phyloP scores from a whole-genome alignment of 169 alveolate genomes.

The Plasmodium vivax region DNA sequence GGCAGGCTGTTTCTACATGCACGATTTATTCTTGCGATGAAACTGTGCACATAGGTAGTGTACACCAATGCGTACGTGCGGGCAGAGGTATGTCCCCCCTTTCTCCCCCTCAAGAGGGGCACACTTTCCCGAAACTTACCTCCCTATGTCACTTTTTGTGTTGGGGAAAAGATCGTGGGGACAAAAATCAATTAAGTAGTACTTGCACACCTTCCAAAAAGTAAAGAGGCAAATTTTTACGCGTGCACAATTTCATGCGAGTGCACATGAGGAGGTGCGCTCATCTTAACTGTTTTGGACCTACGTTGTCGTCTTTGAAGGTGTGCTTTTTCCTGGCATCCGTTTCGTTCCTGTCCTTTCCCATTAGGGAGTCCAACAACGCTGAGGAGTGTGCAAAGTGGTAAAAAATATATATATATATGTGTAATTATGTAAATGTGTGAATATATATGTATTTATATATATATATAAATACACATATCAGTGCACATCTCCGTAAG shows the following conservation, averaged over 20 bases:
- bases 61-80: not conserved
- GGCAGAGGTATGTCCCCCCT: not conserved
- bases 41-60: conserved; percentile 38
- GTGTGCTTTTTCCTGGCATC: conserved; percentile 72
- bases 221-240: not conserved
- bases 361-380: conserved; percentile 86
- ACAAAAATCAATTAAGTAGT: conserved; percentile 90
- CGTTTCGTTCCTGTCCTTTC: conserved; percentile 82
- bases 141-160: conserved; percentile 92
- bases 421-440: not conserved
- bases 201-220: conserved; percentile 87
- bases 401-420: not conserved
- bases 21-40: not conserved
- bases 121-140: conserved; percentile 69
- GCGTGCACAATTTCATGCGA: not conserved
- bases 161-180: conserved; percentile 94
- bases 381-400: conserved; percentile 26
- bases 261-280: not conserved
- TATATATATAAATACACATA: not conserved
- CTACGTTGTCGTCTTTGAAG: conserved; percentile 78
- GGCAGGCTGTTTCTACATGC: conserved; percentile 24
- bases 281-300: not conserved
- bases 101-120: not conserved
- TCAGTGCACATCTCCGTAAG: not conserved
- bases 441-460: not conserved